Base-by-base conservation (phyloP, 768 basidiomycete genomes). In the Leccinum variicolor region DNA sequence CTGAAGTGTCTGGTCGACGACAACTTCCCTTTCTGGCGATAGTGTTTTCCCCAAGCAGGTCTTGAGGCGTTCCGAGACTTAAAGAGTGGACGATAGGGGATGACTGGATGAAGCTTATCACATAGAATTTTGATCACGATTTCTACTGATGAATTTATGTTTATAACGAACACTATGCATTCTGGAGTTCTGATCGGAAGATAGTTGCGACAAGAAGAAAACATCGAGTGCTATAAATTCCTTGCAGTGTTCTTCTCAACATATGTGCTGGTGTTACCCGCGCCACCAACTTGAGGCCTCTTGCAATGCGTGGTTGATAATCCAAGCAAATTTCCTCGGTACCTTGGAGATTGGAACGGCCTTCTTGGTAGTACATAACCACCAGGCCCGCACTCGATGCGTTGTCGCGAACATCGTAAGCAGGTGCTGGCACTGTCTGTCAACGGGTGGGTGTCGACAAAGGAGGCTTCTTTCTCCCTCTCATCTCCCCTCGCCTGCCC, bases 11-110 rank as follows among this genome's bases (percentile, higher is more conserved):
- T 55, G 45, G 54, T 54, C 49, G 57, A 53, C 51, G 60, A 45
- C 41, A n/a, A 5, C 33, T 64, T 66, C 34, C 68, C 57, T 45
- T 58, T 60, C 45, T 41, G 61, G 57, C 19, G 23, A 23, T 41
- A 31, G 55, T 58, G 50, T 36, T 26, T 21, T 60, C 25, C 39
- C 51, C 57, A 50, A 55, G 61, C 66, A 36, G 58, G 59, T 23
- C 56, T 61, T 58, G 55, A 39, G 55, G 41, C 50, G 50, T 46
- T 54, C 51, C 17, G 45, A 45, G 34, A 52, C 33, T 54, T 10
- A 5, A 23, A 29, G 21, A 6, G 15, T 1, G 29, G 25, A 26
- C 46, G 48, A 33, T n/a, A 31, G 39, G 52, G 7, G 19, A 3
- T n/a, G 6, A 9, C 7, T 47, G 10, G 54, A 55, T 54, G 57